Conservation (phyloP, 1,284 basidiomycete genomes). For the Leccinum pachyderme region DNA sequence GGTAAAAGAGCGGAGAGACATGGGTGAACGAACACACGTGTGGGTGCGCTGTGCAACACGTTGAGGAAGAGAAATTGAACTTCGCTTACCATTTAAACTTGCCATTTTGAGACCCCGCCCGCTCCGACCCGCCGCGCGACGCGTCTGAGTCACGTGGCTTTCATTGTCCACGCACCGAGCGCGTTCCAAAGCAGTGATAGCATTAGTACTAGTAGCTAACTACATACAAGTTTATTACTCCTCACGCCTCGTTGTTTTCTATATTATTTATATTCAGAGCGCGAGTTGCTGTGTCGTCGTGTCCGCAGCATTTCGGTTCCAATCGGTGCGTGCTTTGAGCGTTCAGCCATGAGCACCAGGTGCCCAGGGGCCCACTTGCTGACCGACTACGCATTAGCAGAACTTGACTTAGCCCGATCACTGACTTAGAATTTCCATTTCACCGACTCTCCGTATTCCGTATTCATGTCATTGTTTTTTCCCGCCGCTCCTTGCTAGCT, state of each 20-base stretch:
- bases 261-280: background rate
- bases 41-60: constrained; percentile 34
- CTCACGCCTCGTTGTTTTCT: background rate
- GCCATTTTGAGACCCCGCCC: constrained; percentile 33
- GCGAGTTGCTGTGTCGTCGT: background rate
- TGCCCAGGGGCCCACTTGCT: constrained; percentile 11
- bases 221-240: background rate
- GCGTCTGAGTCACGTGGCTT: constrained; percentile 31
- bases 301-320: constrained; percentile 4
- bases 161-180: background rate
- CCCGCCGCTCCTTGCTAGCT: background rate
- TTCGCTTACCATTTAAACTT: constrained; percentile 35
- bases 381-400: background rate
- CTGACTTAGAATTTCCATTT: constrained; percentile 23
- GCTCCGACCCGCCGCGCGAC: constrained; percentile 33
- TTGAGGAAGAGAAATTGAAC: constrained; percentile 29
- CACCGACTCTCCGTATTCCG: constrained; percentile 1
- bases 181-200: background rate
- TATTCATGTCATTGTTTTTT: constrained; percentile 2
- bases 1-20: constrained; percentile 59
- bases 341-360: constrained; percentile 7
- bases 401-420: constrained; percentile 15
- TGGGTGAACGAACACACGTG: constrained; percentile 29
- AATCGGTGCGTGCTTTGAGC: background rate
- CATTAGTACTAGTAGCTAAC: background rate